Conservation (phyloP, 2,329 filamentous ascomycete genomes). For the Botryotinia globosa region DNA sequence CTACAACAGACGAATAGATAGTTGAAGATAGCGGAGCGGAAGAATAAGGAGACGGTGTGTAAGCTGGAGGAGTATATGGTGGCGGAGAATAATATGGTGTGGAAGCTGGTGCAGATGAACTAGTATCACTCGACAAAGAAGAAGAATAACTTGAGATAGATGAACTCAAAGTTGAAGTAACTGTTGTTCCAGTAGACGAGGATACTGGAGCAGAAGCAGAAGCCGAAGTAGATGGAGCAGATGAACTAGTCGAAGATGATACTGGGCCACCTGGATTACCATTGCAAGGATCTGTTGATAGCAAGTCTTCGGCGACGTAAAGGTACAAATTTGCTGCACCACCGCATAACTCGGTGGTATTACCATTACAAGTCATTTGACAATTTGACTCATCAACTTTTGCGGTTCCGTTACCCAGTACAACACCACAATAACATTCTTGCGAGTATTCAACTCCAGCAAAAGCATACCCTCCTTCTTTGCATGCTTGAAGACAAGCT, state of each 20-base stretch:
- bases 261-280: conserved; percentile 14
- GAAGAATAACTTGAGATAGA: neutral
- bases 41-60: neutral
- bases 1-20: neutral
- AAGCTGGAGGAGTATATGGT: neutral
- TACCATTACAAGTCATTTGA: conserved; percentile 34
- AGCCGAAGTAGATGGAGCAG: conserved; percentile 5
- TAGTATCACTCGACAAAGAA: neutral
- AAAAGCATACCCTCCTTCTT: conserved; percentile 39
- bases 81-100: neutral
- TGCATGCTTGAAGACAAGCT: conserved; percentile 42
- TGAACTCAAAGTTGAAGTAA: conserved; percentile 5
- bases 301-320: conserved; percentile 48
- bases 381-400: conserved; percentile 30
- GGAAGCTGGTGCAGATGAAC: neutral
- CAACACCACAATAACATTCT: conserved; percentile 44
- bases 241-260: conserved; percentile 21
- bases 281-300: conserved; percentile 50
- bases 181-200: neutral
- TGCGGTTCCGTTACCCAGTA: conserved; percentile 36
- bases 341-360: conserved; percentile 39
- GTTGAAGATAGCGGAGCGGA: neutral
- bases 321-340: conserved; percentile 38
- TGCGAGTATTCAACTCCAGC: conserved; percentile 42
- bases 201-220: conserved; percentile 14